A percentile compares a stretch with the other conserved stretches of the same genome.
Conservation (phyloP, 345 rosid genomes). For the Bretschneidera sinensis region DNA sequence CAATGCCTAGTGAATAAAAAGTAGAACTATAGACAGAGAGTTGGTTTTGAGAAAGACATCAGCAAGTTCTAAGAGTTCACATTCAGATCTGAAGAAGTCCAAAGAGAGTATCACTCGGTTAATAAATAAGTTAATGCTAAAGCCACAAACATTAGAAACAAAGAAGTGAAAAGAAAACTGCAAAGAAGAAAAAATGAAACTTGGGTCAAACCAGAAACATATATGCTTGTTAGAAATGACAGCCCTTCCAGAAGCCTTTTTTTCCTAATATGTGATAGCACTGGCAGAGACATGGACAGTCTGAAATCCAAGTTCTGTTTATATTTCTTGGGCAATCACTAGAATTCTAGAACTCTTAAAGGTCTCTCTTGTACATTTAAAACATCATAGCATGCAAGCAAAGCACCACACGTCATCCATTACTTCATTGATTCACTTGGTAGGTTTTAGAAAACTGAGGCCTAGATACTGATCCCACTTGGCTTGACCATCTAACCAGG, state of each 20-base stretch:
- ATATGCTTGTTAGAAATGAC: background rate
- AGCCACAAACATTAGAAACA: slow-evolving; percentile 1
- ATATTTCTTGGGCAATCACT: no score
- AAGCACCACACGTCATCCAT: background rate
- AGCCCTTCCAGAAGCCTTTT: background rate
- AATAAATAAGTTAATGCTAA: background rate
- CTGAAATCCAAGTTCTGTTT: background rate
- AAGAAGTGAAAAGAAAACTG: background rate
- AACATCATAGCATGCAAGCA: background rate
- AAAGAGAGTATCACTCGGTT: background rate
- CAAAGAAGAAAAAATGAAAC: background rate
- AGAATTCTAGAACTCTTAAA: background rate
- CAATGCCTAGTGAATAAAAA: no score
- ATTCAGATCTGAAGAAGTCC: slow-evolving; percentile 1
- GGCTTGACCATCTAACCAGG: background rate
- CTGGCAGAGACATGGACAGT: background rate
- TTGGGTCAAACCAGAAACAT: background rate
- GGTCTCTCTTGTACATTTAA: background rate
- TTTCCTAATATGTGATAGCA: no score
- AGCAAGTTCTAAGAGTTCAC: no score
- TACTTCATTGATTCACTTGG: background rate
- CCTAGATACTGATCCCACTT: background rate
- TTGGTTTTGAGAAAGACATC: slow-evolving; percentile 13
- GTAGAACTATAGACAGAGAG: no score
- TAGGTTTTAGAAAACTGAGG: background rate